phyloP scores from a whole-genome alignment of 2,329 filamentous ascomycete genomes.

The Penicillium hesseltinei region DNA sequence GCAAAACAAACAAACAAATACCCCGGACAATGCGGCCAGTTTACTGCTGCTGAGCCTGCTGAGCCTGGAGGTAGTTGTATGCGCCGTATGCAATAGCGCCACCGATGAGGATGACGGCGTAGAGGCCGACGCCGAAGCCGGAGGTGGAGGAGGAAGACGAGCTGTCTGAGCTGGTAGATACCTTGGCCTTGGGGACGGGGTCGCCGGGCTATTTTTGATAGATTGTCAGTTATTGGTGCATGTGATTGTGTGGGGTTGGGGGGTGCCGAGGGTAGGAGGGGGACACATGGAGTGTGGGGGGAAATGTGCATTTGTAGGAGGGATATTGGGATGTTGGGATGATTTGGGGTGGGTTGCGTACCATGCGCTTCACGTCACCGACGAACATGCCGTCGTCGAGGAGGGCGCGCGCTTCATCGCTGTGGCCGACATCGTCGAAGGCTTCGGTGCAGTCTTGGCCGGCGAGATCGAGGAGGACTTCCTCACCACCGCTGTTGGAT shows the following conservation, averaged over 20 bases:
- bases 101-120: slow-evolving; percentile 75
- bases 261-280: background rate
- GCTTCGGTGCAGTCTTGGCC: slow-evolving; percentile 97
- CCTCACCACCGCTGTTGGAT: slow-evolving; percentile 82
- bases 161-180: slow-evolving; percentile 49
- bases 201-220: slow-evolving; percentile 61
- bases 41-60: slow-evolving; percentile 29
- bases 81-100: slow-evolving; percentile 73
- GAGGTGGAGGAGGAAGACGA: slow-evolving; percentile 30
- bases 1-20: background rate
- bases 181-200: slow-evolving; percentile 65
- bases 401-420: slow-evolving; percentile 95
- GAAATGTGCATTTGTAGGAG: background rate
- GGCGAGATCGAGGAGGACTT: slow-evolving; percentile 92
- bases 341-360: slow-evolving; percentile 47
- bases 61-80: slow-evolving; percentile 76
- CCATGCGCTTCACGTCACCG: slow-evolving; percentile 75
- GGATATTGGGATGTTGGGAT: background rate
- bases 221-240: slow-evolving; percentile 3
- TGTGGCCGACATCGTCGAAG: slow-evolving; percentile 99
- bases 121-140: slow-evolving; percentile 72
- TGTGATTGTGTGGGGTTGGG: background rate
- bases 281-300: background rate
- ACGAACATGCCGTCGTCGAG: slow-evolving; percentile 69
- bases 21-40: background rate